phyloP scores from a whole-genome alignment of 1,139 yeast genomes.

The Dujonia santamariae region DNA sequence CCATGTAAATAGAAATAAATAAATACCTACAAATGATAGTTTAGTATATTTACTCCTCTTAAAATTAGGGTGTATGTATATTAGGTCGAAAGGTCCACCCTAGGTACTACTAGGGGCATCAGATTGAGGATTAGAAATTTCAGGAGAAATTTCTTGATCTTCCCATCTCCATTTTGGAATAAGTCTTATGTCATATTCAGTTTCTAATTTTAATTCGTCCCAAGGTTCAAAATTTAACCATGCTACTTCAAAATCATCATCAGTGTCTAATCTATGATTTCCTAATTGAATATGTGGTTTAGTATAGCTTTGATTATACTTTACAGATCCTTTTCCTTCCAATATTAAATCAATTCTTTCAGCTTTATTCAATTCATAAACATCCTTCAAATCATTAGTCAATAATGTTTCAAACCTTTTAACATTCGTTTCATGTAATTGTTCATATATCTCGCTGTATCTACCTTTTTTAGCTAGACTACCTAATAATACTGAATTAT shows the following conservation, averaged over 20 bases:
- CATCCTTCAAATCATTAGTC: slow-evolving; percentile 25
- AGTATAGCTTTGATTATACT: slow-evolving; percentile 20
- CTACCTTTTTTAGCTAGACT: slow-evolving; percentile 17
- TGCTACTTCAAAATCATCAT: slow-evolving; percentile 43
- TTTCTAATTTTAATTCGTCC: slow-evolving; percentile 46
- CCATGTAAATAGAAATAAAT: too few species aligned
- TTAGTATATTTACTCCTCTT: too few species aligned
- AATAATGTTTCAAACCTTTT: slow-evolving; percentile 20
- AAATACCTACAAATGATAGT: too few species aligned
- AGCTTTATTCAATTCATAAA: slow-evolving; percentile 37
- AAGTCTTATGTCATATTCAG: slow-evolving; percentile 42
- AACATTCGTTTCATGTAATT: slow-evolving; percentile 22
- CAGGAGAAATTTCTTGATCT: slow-evolving; percentile 3
- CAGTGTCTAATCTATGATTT: slow-evolving; percentile 32
- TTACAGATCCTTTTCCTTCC: slow-evolving; percentile 29
- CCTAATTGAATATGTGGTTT: slow-evolving; percentile 42
- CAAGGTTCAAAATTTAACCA: slow-evolving; percentile 53
- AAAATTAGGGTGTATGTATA: too few species aligned
- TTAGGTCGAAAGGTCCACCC: too few species aligned
- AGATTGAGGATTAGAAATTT: too few species aligned
- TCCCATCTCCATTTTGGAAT: slow-evolving; percentile 36
- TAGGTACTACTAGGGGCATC: too few species aligned
- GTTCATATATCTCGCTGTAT: slow-evolving; percentile 25
- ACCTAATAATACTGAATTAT: slow-evolving; percentile 3
- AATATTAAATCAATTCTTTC: slow-evolving; percentile 33